Evolutionary conservation across 2,329 filamentous ascomycete species (phyloP).

Genomic region (Blastomyces parvus): DNA sequence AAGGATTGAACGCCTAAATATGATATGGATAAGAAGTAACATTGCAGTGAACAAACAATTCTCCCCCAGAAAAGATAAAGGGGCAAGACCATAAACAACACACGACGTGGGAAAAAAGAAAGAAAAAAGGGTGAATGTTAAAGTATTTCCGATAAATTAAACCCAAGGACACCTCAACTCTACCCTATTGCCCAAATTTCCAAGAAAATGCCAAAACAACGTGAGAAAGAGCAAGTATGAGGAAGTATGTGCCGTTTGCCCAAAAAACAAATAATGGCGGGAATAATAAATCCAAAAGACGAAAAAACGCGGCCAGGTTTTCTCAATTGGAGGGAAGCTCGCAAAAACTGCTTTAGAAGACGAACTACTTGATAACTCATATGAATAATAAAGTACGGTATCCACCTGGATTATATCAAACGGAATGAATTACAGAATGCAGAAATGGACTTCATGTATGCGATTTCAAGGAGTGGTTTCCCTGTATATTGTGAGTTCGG

Average conservation of each 20-base stretch:
- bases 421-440: neutral
- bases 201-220: conserved; percentile 4
- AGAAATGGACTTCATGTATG: conserved; percentile 1
- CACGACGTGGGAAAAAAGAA: too few species aligned
- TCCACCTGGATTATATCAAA: neutral
- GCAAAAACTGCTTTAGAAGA: conserved; percentile 1
- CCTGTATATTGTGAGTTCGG: neutral
- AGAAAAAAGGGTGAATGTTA: neutral
- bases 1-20: neutral
- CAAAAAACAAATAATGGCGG: neutral
- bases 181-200: conserved; percentile 2
- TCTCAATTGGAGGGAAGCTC: neutral
- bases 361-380: neutral
- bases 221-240: neutral
- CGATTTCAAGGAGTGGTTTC: conserved; percentile 2
- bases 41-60: neutral
- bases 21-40: neutral
- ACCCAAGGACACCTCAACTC: conserved; percentile 7
- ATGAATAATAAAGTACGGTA: neutral
- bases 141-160: neutral
- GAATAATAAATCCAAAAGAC: neutral
- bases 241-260: neutral
- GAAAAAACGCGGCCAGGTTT: neutral
- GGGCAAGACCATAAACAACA: neutral
- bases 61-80: neutral